Evolutionary conservation across 176 grass and related monocot species (phyloP).

Genomic region (bread wheat (Triticum aestivum)): IWGSC_CS_RefSeq_v2.1 NC_057814.1:603200345-603200844

Average conservation of each 20-base stretch:
- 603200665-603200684: slow-evolving; percentile 28
- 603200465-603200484: slow-evolving; percentile 56
- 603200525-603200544: background rate
- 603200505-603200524: slow-evolving; percentile 38
- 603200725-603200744: slow-evolving; percentile 74
- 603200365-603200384: slow-evolving; percentile 72
- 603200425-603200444: slow-evolving; percentile 91
- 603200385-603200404: slow-evolving; percentile 55
- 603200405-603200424: slow-evolving; percentile 72
- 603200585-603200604: background rate
- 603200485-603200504: slow-evolving; percentile 65
- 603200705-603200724: slow-evolving; percentile 51
- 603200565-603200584: background rate
- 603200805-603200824: background rate
- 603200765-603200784: slow-evolving; percentile 34
- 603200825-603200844: slow-evolving; percentile 7
- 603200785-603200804: slow-evolving; percentile 12
- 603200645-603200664: background rate
- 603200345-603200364: slow-evolving; percentile 2
- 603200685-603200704: slow-evolving; percentile 41
- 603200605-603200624: background rate
- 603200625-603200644: background rate
- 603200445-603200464: slow-evolving; percentile 62
- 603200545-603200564: background rate
- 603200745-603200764: slow-evolving; percentile 17